Evolutionary conservation across 2,329 filamentous ascomycete species (phyloP), one percentile per base, ranked within the genome.

Genomic region (Trichoderma cornu-damae): DNA sequence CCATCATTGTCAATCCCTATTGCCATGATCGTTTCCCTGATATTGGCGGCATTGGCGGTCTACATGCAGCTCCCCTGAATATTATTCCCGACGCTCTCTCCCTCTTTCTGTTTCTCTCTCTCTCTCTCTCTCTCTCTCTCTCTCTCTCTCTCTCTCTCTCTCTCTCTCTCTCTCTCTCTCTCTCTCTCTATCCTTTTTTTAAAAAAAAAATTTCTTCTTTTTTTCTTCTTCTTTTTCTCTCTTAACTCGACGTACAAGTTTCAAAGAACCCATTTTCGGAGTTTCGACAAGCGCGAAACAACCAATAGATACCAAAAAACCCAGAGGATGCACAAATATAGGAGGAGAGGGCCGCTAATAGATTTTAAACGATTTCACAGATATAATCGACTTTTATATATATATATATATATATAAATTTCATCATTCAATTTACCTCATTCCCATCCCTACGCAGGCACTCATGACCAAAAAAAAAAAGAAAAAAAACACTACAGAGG

Each of bases 1-100:
- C 67, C 71, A 1, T 55, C 67, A 5, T 61, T 70, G 35, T 69
- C 69, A 49, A 62, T 66, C 7, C 58, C 69, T n/a, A 46, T 73
- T n/a, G 64, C 59, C 1, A 6, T 68, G 0, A 59, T 69, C 1
- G 69, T 72, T 52, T 61, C 61, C 14, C 26, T 72, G 8, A 69
- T 68, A 0, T 49, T 73, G 6, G 61, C 22, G 20, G 61, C 5
- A 26, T 52, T 42, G 61, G 46, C 57, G 0, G 14, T 57, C 3
- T 57, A 30, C 4, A 11, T 50, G 4, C 46, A 57, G 26, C 1
- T 46, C 6, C 11, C 20, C 20, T 58, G n/a, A 40, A 1, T 26
- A 12, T 12, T 3, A 6, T 11, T n/a, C n/a, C n/a, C n/a, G n/a
- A n/a, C n/a, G n/a, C n/a, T n/a, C n/a, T n/a, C n/a, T n/a, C n/a